A percentile compares a stretch with the other conserved stretches of the same genome.
Conservation (phyloP, 2,329 filamentous ascomycete genomes). For the Ustilaginoidea virens region DNA sequence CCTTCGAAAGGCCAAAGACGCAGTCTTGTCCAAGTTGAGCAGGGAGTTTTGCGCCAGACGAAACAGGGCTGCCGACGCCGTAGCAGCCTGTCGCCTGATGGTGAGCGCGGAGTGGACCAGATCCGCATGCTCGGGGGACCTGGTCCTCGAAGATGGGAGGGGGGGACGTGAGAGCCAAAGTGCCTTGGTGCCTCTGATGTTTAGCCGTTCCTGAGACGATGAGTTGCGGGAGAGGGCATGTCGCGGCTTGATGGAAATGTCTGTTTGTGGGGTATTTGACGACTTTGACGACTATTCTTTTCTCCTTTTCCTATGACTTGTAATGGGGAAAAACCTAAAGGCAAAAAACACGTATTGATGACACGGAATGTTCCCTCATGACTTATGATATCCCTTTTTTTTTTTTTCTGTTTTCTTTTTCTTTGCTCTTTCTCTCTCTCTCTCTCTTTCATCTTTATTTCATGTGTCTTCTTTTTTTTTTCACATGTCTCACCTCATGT, state of each 20-base stretch:
- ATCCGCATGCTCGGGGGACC: constrained; percentile 14
- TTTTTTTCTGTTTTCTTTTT: constrained; percentile 9
- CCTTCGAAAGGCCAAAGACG: constrained; percentile 42
- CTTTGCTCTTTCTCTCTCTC: constrained; percentile 6
- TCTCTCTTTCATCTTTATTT: constrained; percentile 4
- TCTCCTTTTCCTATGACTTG: too few relatives aligned
- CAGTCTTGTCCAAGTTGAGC: constrained; percentile 42
- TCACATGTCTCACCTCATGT: too few relatives aligned
- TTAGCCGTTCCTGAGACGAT: constrained; percentile 29
- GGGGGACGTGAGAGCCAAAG: constrained; percentile 36
- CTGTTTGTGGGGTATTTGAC: too few relatives aligned
- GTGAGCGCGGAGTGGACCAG: constrained; percentile 13
- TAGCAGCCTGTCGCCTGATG: constrained; percentile 18
- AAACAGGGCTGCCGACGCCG: constrained; percentile 17
- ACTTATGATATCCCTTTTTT: constrained; percentile 9
- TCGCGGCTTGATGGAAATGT: too few relatives aligned
- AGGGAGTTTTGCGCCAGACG: constrained; percentile 29
- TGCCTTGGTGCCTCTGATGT: constrained; percentile 43
- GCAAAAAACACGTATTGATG: too few relatives aligned
- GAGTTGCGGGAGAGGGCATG: too few relatives aligned
- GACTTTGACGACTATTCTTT: too few relatives aligned
- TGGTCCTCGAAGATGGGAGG: constrained; percentile 25
- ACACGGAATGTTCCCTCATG: constrained; percentile 8
- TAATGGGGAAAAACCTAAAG: too few relatives aligned
- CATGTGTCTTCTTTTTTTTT: too few relatives aligned